phyloP scores from a whole-genome alignment of 169 alveolate genomes.

The Plasmodium gonderi region DNA sequence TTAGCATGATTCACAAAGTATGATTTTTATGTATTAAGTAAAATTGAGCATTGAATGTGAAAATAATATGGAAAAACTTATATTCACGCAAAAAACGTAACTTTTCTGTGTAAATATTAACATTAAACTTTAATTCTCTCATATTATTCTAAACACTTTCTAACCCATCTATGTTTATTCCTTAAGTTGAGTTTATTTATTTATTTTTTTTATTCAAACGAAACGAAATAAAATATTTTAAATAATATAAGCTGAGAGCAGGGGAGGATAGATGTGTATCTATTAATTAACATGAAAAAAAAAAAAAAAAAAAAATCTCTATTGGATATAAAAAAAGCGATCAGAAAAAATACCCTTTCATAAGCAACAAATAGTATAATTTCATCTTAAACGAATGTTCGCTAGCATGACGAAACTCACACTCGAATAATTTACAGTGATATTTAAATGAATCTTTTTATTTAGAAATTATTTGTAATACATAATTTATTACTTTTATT shows the following conservation, averaged over 20 bases:
- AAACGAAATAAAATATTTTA: background rate
- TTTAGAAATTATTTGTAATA: background rate
- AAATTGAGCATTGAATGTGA: background rate
- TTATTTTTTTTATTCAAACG: background rate
- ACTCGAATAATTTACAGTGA: background rate
- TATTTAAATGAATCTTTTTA: background rate
- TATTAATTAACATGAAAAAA: background rate
- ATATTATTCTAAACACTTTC: background rate
- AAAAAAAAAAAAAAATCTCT: background rate
- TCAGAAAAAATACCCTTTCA: background rate
- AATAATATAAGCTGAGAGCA: no score
- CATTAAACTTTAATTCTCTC: background rate
- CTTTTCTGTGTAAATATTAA: background rate
- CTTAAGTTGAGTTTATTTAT: background rate
- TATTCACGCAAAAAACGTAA: background rate
- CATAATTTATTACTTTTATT: background rate
- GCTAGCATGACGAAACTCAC: background rate
- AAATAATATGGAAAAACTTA: background rate
- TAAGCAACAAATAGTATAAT: background rate
- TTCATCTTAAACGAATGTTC: background rate
- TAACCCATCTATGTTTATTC: background rate
- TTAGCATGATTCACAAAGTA: background rate
- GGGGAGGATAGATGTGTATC: background rate
- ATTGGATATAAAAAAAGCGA: background rate
- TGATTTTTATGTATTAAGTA: background rate